These are phyloP conservation scores for Hypoxylon trugodes DNA, from an alignment of 495 filamentous ascomycete species.

Conservation along the genomic window DNA sequence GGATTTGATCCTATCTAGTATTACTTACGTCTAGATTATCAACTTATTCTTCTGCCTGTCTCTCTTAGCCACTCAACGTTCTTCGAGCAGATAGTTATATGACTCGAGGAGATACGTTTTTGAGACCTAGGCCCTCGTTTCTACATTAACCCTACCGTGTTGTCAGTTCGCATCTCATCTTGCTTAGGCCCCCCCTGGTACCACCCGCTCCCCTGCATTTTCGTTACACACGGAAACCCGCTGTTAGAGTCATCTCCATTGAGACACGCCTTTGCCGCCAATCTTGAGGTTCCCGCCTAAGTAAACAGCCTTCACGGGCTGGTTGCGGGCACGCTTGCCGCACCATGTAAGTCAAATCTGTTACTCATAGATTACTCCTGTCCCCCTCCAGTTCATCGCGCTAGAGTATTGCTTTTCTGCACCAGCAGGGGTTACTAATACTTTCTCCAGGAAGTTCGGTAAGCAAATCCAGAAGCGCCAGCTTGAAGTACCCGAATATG, in stretches of 20 bases:
- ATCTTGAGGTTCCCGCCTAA: constrained; percentile 22
- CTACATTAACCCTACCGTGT: constrained; percentile 35
- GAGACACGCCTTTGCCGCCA: constrained; percentile 14
- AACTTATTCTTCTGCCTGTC: constrained; percentile 18
- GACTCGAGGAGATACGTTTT: constrained; percentile 30
- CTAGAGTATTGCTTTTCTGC: background rate
- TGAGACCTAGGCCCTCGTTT: constrained; percentile 4
- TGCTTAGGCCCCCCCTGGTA: constrained; percentile 4
- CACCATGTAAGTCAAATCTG: constrained; percentile 45
- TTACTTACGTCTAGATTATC: constrained; percentile 21
- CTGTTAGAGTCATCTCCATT: constrained; percentile 19
- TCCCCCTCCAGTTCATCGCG: background rate
- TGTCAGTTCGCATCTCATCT: constrained; percentile 11
- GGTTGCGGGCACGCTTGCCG: constrained; percentile 36
- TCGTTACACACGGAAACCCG: constrained; percentile 31
- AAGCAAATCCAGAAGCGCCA: constrained; percentile 99
- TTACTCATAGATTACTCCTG: background rate
- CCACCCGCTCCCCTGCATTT: constrained; percentile 35
- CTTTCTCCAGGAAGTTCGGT: constrained; percentile 89
- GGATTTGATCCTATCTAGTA: constrained; percentile 14
- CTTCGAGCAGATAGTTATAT: constrained; percentile 16
- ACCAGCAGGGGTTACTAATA: constrained; percentile 19
- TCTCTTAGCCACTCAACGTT: constrained; percentile 1
- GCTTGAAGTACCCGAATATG: constrained; percentile 99
- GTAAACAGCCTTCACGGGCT: constrained; percentile 37